Evolutionary conservation across 2,329 filamentous ascomycete genomes (phyloP), one percentile per base, ranked within the genome.

Genomic region (Rosellinia necatrix): DNA sequence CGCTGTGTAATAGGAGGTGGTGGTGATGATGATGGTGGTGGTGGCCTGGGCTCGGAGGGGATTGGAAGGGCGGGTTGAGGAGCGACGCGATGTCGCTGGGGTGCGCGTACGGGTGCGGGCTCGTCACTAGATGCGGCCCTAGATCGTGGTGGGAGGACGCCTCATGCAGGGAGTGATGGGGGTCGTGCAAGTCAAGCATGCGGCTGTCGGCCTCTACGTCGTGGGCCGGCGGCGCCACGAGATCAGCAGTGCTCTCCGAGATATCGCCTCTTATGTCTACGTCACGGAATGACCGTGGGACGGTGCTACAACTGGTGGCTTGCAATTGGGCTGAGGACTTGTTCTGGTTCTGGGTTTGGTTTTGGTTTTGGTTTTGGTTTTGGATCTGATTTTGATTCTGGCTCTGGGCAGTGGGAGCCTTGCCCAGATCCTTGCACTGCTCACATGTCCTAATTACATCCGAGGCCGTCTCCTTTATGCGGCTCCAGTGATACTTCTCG

Each of bases 391-490:
- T 53, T 37, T 58, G 58, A 32, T 17, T 51, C 30, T 56, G 52
- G 15, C 56, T 66, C 50, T 56, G 63, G 41, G 19, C 22, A 53
- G 53, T 47, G 40, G 57, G 53, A 24, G 25, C 53, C 37, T 60
- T 62, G 37, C 53, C 57, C 46, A 43, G 25, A 13, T 62, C 52
- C 53, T 93, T 96, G 77, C 93, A 97, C 70, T 96, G 88, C 6
- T 83, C 76, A 74, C 94, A 99, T 67, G 94, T 93, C 66, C 90
- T 88, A 74, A 97, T 96, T 66, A 96, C 92, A 71, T 93, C 87
- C 71, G 89, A 94, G 59, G 97, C 94, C 1, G 93, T 97, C 75
- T 97, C 92, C 73, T 97, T 99, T 77, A 97, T 97, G 59, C 93
- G 85, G 43, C 96, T 92, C 94, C 94, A 99, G 75, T 97, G 94